Conservation (phyloP, 2,329 filamentous ascomycete species). For the Lecanicillium sp. region DNA sequence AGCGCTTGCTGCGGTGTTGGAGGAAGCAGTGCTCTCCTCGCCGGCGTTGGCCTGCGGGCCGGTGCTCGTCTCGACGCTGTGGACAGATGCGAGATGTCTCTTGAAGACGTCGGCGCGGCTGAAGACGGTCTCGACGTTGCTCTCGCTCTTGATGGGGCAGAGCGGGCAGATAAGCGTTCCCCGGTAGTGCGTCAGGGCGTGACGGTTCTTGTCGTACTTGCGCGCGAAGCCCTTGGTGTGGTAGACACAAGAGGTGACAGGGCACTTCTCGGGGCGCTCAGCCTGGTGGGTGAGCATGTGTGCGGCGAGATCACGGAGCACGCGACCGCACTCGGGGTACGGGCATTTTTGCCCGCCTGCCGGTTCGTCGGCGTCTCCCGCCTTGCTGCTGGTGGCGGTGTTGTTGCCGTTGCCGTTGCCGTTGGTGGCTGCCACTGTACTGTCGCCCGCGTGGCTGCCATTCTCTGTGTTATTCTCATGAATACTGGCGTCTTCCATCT, state of each 20-base stretch:
- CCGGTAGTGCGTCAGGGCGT: slow-evolving; percentile 95
- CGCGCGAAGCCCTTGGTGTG: slow-evolving; percentile 14
- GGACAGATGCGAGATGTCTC: slow-evolving; percentile 84
- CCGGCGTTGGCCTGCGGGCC: slow-evolving; percentile 3
- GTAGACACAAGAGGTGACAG: slow-evolving; percentile 11
- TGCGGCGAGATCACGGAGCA: slow-evolving; percentile 64
- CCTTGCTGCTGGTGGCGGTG: slow-evolving; percentile 11
- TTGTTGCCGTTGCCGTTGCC: slow-evolving; percentile 7
- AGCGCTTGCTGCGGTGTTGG: background rate
- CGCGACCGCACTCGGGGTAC: slow-evolving; percentile 51
- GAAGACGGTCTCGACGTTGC: slow-evolving; percentile 67
- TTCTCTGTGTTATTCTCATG: slow-evolving; percentile 14
- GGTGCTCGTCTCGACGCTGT: slow-evolving; percentile 63
- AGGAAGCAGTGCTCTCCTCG: background rate
- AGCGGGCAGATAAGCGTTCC: slow-evolving; percentile 98
- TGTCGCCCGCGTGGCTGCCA: slow-evolving; percentile 2
- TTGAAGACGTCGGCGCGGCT: slow-evolving; percentile 97
- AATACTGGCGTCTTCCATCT: slow-evolving; percentile 2
- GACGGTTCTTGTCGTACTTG: slow-evolving; percentile 93
- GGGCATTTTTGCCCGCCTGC: slow-evolving; percentile 35
- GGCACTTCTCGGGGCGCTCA: slow-evolving; percentile 66
- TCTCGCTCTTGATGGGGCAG: slow-evolving; percentile 83
- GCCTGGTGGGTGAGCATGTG: slow-evolving; percentile 96
- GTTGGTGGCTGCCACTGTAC: background rate
- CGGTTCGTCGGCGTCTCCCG: slow-evolving; percentile 5